A percentile compares a stretch with the other conserved stretches of the same genome.
phyloP scores from a whole-genome alignment of 139 green algal genomes.

The Zygnema cylindricum region DNA sequence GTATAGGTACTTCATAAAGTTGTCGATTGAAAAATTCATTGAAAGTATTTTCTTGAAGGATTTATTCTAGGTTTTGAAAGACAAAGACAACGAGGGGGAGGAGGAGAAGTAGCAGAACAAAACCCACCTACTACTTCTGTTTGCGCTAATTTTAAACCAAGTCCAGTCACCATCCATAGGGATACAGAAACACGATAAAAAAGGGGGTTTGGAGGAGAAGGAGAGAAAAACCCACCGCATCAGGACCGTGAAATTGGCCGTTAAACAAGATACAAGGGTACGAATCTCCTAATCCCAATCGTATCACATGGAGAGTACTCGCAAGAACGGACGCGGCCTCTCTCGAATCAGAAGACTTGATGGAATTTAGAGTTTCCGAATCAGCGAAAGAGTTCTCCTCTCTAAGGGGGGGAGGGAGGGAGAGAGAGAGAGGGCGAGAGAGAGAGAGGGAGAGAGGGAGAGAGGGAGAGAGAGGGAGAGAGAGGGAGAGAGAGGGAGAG shows the following conservation, averaged over 20 bases:
- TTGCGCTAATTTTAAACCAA: too few species aligned
- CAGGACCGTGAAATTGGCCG: conserved; percentile 38
- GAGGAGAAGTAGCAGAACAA: too few species aligned
- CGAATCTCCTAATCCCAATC: conserved; percentile 24
- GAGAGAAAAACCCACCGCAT: conserved; percentile 1
- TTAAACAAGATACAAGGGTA: conserved; percentile 54
- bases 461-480: not conserved
- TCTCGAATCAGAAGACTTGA: not conserved
- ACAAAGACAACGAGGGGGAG: too few species aligned
- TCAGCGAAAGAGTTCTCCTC: not conserved
- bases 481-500: too few species aligned
- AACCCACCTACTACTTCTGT: too few species aligned
- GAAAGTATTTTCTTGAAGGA: too few species aligned
- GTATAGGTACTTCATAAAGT: too few species aligned
- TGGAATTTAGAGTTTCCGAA: not conserved
- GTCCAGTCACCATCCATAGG: too few species aligned
- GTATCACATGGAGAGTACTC: not conserved
- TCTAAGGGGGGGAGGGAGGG: conserved; percentile 11
- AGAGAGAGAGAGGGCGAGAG: not conserved
- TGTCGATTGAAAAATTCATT: too few species aligned
- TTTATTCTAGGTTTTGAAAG: too few species aligned
- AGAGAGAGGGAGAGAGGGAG: conserved; percentile 26
- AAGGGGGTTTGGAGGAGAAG: not conserved
- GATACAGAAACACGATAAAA: too few species aligned
- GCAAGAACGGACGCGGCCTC: not conserved